Evolutionary conservation across 139 green algal genomes (phyloP), one percentile per base, ranked within the genome.

Genomic region (Penium margaritaceum): DNA sequence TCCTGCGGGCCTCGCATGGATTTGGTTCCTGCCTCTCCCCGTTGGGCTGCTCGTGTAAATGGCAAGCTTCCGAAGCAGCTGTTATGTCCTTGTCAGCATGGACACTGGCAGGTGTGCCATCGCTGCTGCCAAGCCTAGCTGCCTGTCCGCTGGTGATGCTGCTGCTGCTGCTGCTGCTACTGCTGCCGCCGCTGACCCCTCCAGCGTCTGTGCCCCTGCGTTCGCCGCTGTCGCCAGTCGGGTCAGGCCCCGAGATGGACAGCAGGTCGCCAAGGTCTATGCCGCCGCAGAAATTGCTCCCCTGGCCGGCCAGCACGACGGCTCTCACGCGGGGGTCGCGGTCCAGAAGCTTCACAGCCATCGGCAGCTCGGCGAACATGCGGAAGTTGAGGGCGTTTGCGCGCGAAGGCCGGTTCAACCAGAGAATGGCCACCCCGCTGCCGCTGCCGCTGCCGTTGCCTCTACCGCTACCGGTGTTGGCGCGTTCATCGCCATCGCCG

Each of bases 271-370:
- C 33, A 0, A 91, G 67, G 74, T 92, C 88, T 27, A 92, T 82
- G n/a, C 88, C 88, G 14, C 76, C 76, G 70, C 87, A 92, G 57
- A 92, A 92, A 53, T 90, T 79, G 29, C 67, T 82, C n/a, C 88
- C 88, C 24, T 63, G 63, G 4, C 84, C 88, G 15, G 54, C 73
- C 1, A 91, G 39, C 4, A 92, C 29, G 32, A 92, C 72, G 67
- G 36, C 74, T 5, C 66, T 37, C 21, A 75, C 43, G 34, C 17
- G n/a, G 29, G 32, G 29, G 17, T 37, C 15, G 33, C 24, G 19
- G 54, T 77, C 66, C 33, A 69, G 14, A 27, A n/a, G 17, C 7
- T 12, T n/a, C 12, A 80, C 19, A 30, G 63, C 74, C 5, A 21
- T 33, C n/a, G 65, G 65, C 19, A 80, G 41, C 37, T 80, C 66